phyloP scores from a whole-genome alignment of 1,284 basidiomycete genomes.

The Albatrellus sp. region DNA sequence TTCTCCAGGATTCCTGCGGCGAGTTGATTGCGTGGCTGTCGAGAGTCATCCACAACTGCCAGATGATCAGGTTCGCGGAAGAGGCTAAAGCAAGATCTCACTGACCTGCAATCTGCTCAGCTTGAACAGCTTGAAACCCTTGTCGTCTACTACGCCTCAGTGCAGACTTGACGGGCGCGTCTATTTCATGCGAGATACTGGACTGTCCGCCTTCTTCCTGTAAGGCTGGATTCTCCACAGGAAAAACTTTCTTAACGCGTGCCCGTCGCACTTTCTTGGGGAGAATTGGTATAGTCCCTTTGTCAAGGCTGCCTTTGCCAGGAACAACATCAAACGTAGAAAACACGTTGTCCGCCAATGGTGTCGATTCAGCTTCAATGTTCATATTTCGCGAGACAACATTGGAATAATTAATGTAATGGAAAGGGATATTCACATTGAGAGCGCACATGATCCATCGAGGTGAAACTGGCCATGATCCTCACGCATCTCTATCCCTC shows the following conservation, averaged over 20 bases:
- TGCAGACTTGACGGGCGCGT: not conserved
- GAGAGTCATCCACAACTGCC: not conserved
- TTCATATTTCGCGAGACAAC: not conserved
- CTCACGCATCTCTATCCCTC: not conserved
- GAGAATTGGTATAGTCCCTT: not conserved
- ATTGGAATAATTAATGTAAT: not conserved
- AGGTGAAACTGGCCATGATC: not conserved
- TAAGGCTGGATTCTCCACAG: not conserved
- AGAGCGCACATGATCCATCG: conserved; percentile 4
- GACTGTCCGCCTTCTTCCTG: no score
- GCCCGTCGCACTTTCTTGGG: conserved; percentile 2
- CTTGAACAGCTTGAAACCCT: not conserved
- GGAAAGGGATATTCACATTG: not conserved
- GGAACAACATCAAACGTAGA: no score
- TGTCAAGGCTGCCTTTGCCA: no score
- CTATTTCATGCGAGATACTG: not conserved
- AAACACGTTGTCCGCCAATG: no score
- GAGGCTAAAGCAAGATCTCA: not conserved
- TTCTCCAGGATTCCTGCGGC: conserved; percentile 64
- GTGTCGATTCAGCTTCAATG: not conserved
- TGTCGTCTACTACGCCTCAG: not conserved
- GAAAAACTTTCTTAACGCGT: not conserved
- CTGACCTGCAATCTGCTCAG: not conserved
- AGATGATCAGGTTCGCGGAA: no score
- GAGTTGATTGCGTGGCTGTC: conserved; percentile 37